Evolutionary conservation across 306 rosid species (phyloP).

Genomic region (Lablab purpureus): DNA sequence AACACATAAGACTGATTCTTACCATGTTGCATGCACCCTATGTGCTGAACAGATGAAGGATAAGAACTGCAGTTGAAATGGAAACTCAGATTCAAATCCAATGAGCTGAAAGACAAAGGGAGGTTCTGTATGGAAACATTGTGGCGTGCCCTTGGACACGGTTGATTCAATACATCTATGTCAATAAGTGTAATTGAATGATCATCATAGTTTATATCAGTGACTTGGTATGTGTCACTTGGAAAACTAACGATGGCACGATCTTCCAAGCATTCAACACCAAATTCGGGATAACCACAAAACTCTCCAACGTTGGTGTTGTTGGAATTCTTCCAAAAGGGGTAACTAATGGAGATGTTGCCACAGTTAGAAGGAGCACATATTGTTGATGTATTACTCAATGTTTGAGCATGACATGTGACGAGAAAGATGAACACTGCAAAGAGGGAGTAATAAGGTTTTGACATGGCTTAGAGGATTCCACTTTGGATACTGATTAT

Average conservation of each 20-base stretch:
- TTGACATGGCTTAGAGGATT: constrained; percentile 40
- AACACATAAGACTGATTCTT: constrained; percentile 45
- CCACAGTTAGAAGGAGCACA: constrained; percentile 43
- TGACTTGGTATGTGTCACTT: constrained; percentile 41
- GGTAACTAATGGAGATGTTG: constrained; percentile 40
- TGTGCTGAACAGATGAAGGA: neutral
- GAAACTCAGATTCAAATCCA: constrained; percentile 52
- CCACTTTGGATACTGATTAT: constrained; percentile 10
- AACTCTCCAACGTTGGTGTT: neutral
- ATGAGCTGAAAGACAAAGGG: constrained; percentile 28
- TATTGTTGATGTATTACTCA: neutral
- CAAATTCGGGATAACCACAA: constrained; percentile 53
- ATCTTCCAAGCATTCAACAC: constrained; percentile 24
- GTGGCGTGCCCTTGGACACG: constrained; percentile 51
- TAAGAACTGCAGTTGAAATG: constrained; percentile 52
- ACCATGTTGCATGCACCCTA: constrained; percentile 33
- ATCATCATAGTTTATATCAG: constrained; percentile 36
- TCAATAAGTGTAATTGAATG: constrained; percentile 49
- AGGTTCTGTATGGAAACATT: constrained; percentile 40
- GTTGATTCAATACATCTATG: constrained; percentile 36
- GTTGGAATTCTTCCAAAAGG: constrained; percentile 41
- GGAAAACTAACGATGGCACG: constrained; percentile 12
- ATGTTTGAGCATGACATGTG: constrained; percentile 20
- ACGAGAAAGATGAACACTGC: constrained; percentile 33
- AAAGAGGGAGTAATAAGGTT: neutral